Conservation (phyloP, 805 yeast species). For the Myxozyma udenii region DNA sequence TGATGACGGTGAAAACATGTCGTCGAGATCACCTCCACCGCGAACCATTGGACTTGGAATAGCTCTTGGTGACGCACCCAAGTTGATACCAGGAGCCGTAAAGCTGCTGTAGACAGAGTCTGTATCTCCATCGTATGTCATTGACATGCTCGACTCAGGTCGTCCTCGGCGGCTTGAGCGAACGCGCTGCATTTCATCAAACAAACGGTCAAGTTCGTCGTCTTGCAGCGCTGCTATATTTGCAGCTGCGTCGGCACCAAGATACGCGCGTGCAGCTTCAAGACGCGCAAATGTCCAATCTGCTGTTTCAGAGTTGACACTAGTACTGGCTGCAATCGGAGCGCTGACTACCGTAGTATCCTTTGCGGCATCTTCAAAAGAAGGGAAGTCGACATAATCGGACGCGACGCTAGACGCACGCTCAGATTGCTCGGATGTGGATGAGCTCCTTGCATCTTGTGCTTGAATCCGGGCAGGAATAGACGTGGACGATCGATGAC, state of each 20-base stretch:
- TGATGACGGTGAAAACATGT: neutral
- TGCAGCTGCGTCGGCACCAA: slow-evolving; percentile 18
- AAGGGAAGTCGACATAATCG: slow-evolving; percentile 15
- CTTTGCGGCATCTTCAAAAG: slow-evolving; percentile 10
- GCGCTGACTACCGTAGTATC: too few species aligned
- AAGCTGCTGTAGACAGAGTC: slow-evolving; percentile 14
- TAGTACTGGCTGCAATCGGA: neutral
- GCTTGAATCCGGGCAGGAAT: neutral
- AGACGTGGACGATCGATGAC: slow-evolving; percentile 2
- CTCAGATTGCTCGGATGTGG: slow-evolving; percentile 15
- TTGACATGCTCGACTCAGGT: slow-evolving; percentile 12
- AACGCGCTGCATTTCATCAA: slow-evolving; percentile 26
- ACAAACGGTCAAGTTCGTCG: slow-evolving; percentile 25
- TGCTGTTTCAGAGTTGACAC: neutral
- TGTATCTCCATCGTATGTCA: slow-evolving; percentile 15
- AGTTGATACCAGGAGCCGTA: neutral
- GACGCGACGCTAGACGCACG: slow-evolving; percentile 11
- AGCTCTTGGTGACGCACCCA: neutral
- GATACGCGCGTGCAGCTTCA: slow-evolving; percentile 19
- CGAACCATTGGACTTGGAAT: neutral
- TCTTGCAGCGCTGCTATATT: slow-evolving; percentile 17
- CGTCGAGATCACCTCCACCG: neutral
- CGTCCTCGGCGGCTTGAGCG: slow-evolving; percentile 17
- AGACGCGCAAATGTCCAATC: slow-evolving; percentile 27
- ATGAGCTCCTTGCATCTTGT: slow-evolving; percentile 2